Evolutionary conservation across 441 rosid species (phyloP).

Genomic region (Viola pubescens): DNA sequence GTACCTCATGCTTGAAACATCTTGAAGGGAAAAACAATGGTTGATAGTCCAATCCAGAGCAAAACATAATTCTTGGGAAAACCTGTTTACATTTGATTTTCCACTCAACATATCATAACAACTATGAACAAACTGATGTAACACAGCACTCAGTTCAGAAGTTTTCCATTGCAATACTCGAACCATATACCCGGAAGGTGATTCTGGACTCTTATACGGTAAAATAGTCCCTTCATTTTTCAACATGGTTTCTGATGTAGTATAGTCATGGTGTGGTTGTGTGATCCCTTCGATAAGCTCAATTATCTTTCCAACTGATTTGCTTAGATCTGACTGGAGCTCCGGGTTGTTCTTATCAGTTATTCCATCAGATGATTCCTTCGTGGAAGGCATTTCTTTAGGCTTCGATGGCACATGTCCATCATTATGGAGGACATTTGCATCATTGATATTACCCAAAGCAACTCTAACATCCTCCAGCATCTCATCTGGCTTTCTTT

Average conservation of each 20-base stretch:
- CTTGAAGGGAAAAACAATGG: slow-evolving; percentile 63
- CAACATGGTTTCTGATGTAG: slow-evolving; percentile 18
- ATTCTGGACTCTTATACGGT: slow-evolving; percentile 30
- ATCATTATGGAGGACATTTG: slow-evolving; percentile 17
- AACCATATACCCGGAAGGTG: slow-evolving; percentile 47
- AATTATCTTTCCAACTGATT: slow-evolving; percentile 51
- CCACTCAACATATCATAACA: slow-evolving; percentile 53
- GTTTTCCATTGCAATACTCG: slow-evolving; percentile 77
- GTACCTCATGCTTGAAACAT: slow-evolving; percentile 73
- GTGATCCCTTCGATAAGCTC: slow-evolving; percentile 53
- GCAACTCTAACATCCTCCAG: slow-evolving; percentile 60
- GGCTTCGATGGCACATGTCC: slow-evolving; percentile 32
- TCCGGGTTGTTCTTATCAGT: slow-evolving; percentile 19
- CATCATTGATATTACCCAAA: slow-evolving; percentile 32
- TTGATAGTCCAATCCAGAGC: slow-evolving; percentile 74
- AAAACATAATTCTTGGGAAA: slow-evolving; percentile 50
- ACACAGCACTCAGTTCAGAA: slow-evolving; percentile 47
- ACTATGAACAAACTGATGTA: slow-evolving; percentile 48
- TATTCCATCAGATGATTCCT: slow-evolving; percentile 19
- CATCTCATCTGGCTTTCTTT: slow-evolving; percentile 38
- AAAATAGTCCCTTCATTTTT: slow-evolving; percentile 30
- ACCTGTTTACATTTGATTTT: slow-evolving; percentile 42
- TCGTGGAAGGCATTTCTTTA: slow-evolving; percentile 16
- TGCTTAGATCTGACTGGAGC: slow-evolving; percentile 34
- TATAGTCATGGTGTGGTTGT: slow-evolving; percentile 19